These are phyloP conservation scores for Erucastrum elatum DNA, from an alignment of 345 rosid genomes.

Conservation along the genomic window DNA sequence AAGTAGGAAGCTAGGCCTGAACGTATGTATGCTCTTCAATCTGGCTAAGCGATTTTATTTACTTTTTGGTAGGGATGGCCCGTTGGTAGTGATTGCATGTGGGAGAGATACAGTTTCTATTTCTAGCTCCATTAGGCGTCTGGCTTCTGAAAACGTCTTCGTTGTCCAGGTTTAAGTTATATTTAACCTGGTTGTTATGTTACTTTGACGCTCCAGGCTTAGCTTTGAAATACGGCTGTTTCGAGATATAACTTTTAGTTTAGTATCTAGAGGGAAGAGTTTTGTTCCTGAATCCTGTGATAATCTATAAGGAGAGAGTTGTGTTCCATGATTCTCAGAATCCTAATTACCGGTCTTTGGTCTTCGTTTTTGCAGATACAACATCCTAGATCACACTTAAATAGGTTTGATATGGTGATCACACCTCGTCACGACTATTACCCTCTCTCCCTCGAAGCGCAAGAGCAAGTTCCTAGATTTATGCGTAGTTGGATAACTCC, in stretches of 20 bases:
- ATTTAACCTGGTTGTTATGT: not conserved
- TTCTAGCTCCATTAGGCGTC: slow-evolving; percentile 83
- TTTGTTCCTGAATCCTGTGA: not conserved
- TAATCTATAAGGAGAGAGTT: not conserved
- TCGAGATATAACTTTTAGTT: no score
- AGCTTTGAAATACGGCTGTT: no score
- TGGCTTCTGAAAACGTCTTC: slow-evolving; percentile 84
- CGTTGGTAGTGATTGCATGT: slow-evolving; percentile 84
- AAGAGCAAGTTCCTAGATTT: slow-evolving; percentile 74
- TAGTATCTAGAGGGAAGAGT: not conserved
- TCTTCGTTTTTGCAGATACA: slow-evolving; percentile 56
- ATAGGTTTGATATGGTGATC: slow-evolving; percentile 92
- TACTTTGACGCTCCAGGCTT: not conserved
- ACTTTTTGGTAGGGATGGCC: slow-evolving; percentile 74
- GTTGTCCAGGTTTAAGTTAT: slow-evolving; percentile 78
- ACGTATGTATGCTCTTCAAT: not conserved
- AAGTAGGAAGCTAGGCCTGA: not conserved
- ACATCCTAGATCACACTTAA: slow-evolving; percentile 85
- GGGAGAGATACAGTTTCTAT: slow-evolving; percentile 91
- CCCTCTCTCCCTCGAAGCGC: slow-evolving; percentile 78
- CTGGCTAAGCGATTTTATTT: slow-evolving; percentile 13
- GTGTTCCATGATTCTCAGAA: not conserved
- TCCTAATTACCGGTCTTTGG: not conserved
- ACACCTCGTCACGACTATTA: slow-evolving; percentile 92
- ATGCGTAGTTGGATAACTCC: slow-evolving; percentile 83